Evolutionary conservation across 2,329 filamentous ascomycete species (phyloP).

Genomic region (Epichloe sp.): DNA sequence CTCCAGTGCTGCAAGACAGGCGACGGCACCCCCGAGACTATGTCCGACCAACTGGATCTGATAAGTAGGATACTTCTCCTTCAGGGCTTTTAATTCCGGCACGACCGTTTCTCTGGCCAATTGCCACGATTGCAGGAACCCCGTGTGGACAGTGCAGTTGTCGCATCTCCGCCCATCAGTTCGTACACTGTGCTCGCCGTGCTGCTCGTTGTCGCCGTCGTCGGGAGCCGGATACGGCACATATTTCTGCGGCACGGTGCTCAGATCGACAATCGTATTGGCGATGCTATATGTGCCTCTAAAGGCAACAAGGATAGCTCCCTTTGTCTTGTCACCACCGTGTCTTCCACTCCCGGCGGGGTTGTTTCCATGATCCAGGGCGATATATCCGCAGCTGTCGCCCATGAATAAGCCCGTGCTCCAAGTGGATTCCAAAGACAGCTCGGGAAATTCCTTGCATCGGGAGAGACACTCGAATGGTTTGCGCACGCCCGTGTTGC

Average conservation of each 20-base stretch:
- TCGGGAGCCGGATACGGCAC: conserved; percentile 63
- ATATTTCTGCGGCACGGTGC: conserved; percentile 80
- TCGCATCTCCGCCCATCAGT: conserved; percentile 43
- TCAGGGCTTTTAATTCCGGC: conserved; percentile 47
- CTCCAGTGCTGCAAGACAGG: conserved; percentile 74
- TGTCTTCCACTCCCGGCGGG: conserved; percentile 9
- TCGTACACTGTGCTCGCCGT: background rate
- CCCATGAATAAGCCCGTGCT: conserved; percentile 77
- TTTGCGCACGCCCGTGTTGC: conserved; percentile 63
- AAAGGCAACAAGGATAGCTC: conserved; percentile 69
- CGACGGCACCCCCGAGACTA: conserved; percentile 89
- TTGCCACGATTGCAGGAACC: conserved; percentile 77
- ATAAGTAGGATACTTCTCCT: conserved; percentile 53
- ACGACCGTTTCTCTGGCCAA: conserved; percentile 59
- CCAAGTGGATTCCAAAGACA: conserved; percentile 75
- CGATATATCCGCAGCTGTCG: conserved; percentile 90
- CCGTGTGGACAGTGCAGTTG: conserved; percentile 87
- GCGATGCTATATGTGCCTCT: conserved; percentile 88
- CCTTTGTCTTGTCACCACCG: conserved; percentile 8
- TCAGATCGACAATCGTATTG: conserved; percentile 83
- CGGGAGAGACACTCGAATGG: conserved; percentile 79
- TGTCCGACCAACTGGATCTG: conserved; percentile 73
- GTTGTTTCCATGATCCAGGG: conserved; percentile 51
- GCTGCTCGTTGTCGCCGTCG: conserved; percentile 20
- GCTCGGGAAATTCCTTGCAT: conserved; percentile 68